Evolutionary conservation across 345 rosid species (phyloP).

Genomic region (Hypericum androsaemum): DNA sequence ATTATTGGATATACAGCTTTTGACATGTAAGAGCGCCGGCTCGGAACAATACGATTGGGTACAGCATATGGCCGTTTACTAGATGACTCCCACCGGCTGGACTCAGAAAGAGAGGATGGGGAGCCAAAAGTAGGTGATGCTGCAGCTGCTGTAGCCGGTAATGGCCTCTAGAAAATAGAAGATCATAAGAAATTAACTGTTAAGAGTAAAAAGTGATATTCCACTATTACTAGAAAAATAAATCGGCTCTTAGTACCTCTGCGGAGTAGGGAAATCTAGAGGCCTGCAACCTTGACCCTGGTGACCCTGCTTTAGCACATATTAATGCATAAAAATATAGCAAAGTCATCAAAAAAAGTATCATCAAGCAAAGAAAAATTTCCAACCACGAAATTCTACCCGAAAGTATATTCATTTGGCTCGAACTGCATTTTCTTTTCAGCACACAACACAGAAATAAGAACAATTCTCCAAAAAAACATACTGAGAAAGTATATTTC

Average conservation of each 20-base stretch:
- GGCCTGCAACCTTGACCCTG: slow-evolving; percentile 39
- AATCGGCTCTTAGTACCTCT: slow-evolving; percentile 33
- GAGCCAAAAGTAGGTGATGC: slow-evolving; percentile 53
- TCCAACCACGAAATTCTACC: no score
- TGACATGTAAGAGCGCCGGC: slow-evolving; percentile 42
- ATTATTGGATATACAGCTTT: slow-evolving; percentile 62
- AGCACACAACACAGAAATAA: no score
- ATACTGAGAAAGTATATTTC: no score
- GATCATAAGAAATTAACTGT: slow-evolving; percentile 6
- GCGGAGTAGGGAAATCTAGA: slow-evolving; percentile 36
- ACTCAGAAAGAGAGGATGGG: slow-evolving; percentile 44
- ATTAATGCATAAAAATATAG: not conserved
- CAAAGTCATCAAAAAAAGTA: not conserved
- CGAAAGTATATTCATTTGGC: no score
- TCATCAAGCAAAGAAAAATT: not conserved
- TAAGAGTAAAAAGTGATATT: slow-evolving; percentile 5
- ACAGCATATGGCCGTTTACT: slow-evolving; percentile 32
- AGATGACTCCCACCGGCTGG: slow-evolving; percentile 40
- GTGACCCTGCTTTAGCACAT: slow-evolving; percentile 17
- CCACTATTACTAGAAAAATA: slow-evolving; percentile 4
- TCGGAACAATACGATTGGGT: slow-evolving; percentile 26
- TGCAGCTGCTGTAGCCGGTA: slow-evolving; percentile 23
- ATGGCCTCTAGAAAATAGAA: slow-evolving; percentile 37
- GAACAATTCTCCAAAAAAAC: no score
- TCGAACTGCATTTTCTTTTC: no score